These are phyloP conservation scores for Saturnispora ahearnii DNA, from an alignment of 805 yeast species.

Conservation along the genomic window DNA sequence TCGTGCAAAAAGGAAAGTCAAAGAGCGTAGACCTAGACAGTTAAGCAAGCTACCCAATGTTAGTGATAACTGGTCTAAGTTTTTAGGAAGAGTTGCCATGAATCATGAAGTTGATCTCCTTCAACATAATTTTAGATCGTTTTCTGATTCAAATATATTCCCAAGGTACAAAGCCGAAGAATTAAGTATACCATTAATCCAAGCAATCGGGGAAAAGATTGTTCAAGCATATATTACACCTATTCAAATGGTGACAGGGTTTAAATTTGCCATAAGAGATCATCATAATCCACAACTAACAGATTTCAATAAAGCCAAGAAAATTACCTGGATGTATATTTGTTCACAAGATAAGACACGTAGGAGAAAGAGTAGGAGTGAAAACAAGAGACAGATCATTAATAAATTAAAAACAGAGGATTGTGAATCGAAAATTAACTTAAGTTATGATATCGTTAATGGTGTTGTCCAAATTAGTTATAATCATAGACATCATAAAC, in stretches of 20 bases:
- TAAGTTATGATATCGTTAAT: conserved; percentile 31
- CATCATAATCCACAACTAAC: conserved; percentile 31
- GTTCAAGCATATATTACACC: conserved; percentile 32
- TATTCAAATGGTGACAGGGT: conserved; percentile 33
- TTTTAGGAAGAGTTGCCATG: conserved; percentile 27
- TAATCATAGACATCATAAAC: conserved; percentile 34
- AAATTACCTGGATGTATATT: conserved; percentile 35
- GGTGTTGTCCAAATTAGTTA: conserved; percentile 31
- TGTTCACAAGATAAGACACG: conserved; percentile 37
- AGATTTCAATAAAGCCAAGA: conserved; percentile 29
- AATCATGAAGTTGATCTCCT: conserved; percentile 30
- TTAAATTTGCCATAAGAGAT: conserved; percentile 36
- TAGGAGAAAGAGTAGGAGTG: conserved; percentile 35
- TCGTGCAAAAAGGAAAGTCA: conserved; percentile 32
- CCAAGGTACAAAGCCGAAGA: conserved; percentile 28
- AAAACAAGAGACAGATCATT: conserved; percentile 29
- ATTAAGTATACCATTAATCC: conserved; percentile 26
- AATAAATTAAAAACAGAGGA: conserved; percentile 34
- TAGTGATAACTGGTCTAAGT: conserved; percentile 28
- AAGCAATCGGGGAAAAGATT: conserved; percentile 29
- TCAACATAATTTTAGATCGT: conserved; percentile 30
- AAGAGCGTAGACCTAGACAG: conserved; percentile 22
- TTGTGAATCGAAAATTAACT: conserved; percentile 33
- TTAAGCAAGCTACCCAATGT: conserved; percentile 29
- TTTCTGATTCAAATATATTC: conserved; percentile 25